Base-by-base conservation (phyloP, 345 rosid genomes). In the Nasturtium officinale region DNA sequence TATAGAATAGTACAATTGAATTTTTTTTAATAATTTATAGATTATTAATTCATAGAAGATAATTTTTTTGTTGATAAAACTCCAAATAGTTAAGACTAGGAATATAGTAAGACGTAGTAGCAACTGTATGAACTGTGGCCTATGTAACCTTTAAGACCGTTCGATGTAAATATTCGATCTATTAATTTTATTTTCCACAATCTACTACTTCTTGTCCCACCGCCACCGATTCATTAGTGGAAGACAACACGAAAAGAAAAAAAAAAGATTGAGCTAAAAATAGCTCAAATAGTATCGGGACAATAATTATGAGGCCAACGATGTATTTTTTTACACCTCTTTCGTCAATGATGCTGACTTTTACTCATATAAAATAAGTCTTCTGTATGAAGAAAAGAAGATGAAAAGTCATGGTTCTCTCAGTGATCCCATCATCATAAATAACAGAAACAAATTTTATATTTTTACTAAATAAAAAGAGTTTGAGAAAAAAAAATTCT, bases 281-380 rank as follows among this genome's bases (percentile, higher is more conserved):
- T 12, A n/a, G 5, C 15, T 33, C 46, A 21, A 29, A 28, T 10
- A 21, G 18, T 26, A 65, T 65, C 33, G 59, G 67, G 43, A 57
- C 16, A 46, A 74, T 17, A 50, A 29, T 30, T 30, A 38, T 56
- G 67, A 66, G 67, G 45, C 61, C 61, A 59, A 29, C 37, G 46
- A 50, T 35, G 59, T 59, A 43, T 47, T 33, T 33, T 48, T 65
- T 12, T 3, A 21, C 61, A 15, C 59, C 20, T 59, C 54, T 48
- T 74, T 66, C 73, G 67, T 65, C 78, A 74, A 74, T 74, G 67
- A 37, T 74, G 45, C 72, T 74, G 78, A 74, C 67, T 74, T 71
- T 58, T 58, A 47, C 3, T 59, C 28, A 38, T 50, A 74, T 26
- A 65, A 38, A 66, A 37, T 33, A 65, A 65, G 77, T 21, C 32